Percentiles rank a stretch among this genome's conserved stretches.
Conservation (phyloP, 371 early-diverging fungal genomes). For the Mortierella polycephala region DNA sequence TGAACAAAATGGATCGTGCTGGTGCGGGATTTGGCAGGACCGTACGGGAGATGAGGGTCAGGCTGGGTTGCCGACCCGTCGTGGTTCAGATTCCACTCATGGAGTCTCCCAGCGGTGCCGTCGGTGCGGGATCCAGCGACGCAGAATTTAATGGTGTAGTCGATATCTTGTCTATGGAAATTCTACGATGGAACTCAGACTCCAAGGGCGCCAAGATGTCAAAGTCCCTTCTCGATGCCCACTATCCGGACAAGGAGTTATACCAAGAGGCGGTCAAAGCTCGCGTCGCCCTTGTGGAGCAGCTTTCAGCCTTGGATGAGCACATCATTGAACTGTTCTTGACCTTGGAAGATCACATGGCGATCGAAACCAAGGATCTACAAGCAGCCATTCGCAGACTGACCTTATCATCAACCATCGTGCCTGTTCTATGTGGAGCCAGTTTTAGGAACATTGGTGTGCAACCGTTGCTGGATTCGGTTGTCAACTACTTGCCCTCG, state of each 20-base stretch:
- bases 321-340: slow-evolving; percentile 85
- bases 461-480: slow-evolving; percentile 91
- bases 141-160: slow-evolving; percentile 68
- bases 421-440: slow-evolving; percentile 93
- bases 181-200: slow-evolving; percentile 70
- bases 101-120: slow-evolving; percentile 53
- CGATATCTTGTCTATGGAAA: slow-evolving; percentile 84
- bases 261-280: slow-evolving; percentile 65
- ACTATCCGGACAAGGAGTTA: slow-evolving; percentile 32
- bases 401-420: slow-evolving; percentile 72
- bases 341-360: slow-evolving; percentile 75
- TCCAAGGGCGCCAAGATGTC: slow-evolving; percentile 64
- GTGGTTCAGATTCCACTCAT: slow-evolving; percentile 80
- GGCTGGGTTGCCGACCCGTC: slow-evolving; percentile 76
- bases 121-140: slow-evolving; percentile 20
- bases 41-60: slow-evolving; percentile 70
- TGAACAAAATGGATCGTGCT: slow-evolving; percentile 95
- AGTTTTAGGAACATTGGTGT: slow-evolving; percentile 93
- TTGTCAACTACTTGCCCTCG: slow-evolving; percentile 87
- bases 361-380: slow-evolving; percentile 69
- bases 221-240: slow-evolving; percentile 42
- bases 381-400: slow-evolving; percentile 76
- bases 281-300: slow-evolving; percentile 81
- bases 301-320: slow-evolving; percentile 88
- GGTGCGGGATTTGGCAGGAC: slow-evolving; percentile 80